Conservation (phyloP, 2,329 filamentous ascomycete species). For the Fulvia fulva region DNA sequence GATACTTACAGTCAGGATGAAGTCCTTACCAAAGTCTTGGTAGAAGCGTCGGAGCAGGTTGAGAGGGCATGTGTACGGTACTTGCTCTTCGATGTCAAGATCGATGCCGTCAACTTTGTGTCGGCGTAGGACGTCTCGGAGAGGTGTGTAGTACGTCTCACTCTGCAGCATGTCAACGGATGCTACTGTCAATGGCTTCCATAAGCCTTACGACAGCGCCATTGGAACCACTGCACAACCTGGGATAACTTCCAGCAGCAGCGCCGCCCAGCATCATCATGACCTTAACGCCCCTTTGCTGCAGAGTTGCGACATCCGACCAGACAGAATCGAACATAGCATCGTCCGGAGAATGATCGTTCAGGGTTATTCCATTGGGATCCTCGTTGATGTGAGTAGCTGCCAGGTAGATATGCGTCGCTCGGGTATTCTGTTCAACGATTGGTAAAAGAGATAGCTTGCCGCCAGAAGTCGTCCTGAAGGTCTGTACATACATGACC, state of each 20-base stretch:
- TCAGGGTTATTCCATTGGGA: conserved; percentile 26
- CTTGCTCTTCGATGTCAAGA: conserved; percentile 31
- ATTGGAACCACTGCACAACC: conserved; percentile 24
- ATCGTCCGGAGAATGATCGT: conserved; percentile 26
- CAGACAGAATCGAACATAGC: conserved; percentile 23
- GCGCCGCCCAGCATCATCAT: conserved; percentile 33
- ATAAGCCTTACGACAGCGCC: conserved; percentile 14
- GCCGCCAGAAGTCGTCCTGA: conserved; percentile 21
- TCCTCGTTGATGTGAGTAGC: conserved; percentile 29
- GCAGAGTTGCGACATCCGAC: conserved; percentile 26
- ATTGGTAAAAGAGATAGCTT: conserved; percentile 27
- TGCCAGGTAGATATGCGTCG: conserved; percentile 29
- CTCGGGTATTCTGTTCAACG: conserved; percentile 22
- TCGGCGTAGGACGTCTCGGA: conserved; percentile 24
- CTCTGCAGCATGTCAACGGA: conserved; percentile 12
- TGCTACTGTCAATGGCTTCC: background rate
- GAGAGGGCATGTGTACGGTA: conserved; percentile 24
- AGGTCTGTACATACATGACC: conserved; percentile 30
- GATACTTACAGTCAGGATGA: conserved; percentile 27
- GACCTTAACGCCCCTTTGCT: conserved; percentile 28
- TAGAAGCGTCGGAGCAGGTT: conserved; percentile 26
- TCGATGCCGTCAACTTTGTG: conserved; percentile 30
- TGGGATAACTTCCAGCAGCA: conserved; percentile 26
- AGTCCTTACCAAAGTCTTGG: conserved; percentile 27
- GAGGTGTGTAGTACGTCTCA: conserved; percentile 26